phyloP scores from a whole-genome alignment of 129 eudicot genomes.

The Tagetes patula region DNA sequence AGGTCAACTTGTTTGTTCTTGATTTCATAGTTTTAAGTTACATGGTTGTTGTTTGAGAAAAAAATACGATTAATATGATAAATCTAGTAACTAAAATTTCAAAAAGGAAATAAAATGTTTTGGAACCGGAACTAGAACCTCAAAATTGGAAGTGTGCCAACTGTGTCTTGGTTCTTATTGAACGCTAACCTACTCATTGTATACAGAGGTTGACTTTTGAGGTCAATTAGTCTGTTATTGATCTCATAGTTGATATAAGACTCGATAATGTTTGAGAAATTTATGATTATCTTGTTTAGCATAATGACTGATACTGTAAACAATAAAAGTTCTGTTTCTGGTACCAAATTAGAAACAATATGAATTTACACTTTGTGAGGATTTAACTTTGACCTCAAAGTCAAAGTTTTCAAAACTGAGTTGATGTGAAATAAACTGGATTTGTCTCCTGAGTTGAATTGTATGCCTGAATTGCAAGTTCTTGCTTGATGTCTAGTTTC shows the following conservation, averaged over 20 bases:
- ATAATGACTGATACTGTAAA: background rate
- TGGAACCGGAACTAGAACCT: background rate
- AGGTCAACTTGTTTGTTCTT: background rate
- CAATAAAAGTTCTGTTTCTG: background rate
- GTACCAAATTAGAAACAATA: background rate
- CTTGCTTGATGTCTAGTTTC: constrained; percentile 14
- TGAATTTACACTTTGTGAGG: background rate
- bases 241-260: background rate
- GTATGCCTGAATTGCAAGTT: constrained; percentile 36
- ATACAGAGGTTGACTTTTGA: background rate
- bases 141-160: constrained; percentile 21
- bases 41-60: background rate
- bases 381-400: constrained; percentile 14
- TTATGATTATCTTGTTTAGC: background rate
- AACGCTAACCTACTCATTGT: background rate
- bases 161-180: background rate
- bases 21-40: background rate
- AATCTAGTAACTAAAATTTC: background rate
- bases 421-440: background rate
- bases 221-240: constrained; percentile 8
- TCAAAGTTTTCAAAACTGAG: background rate
- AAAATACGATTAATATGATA: background rate
- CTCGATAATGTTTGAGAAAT: background rate
- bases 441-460: background rate
- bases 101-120: background rate